Evolutionary conservation across 305 asterid species (phyloP), one percentile per base, ranked within the genome.

Genomic region (Fraxinus baroniana): DNA sequence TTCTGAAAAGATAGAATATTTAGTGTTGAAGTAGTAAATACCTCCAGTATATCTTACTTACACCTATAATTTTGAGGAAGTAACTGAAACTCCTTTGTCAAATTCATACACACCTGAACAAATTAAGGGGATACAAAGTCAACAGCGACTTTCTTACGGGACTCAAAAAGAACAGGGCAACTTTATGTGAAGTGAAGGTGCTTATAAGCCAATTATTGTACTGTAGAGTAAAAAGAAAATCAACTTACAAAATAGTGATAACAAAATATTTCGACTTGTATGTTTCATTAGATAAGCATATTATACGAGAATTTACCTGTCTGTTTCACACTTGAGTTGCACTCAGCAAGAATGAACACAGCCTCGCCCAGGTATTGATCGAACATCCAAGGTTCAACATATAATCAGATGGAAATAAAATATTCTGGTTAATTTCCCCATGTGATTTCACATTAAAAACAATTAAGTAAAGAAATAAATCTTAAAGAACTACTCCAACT

Each of bases 21-120:
- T 30, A 66, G 77, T 30, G 71, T 28, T 17, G 30, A 30, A 64
- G 83, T 30, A 52, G 37, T 12, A 36, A 62, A 30, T 87, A 92
- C 97, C 97, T 93, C 97, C 87, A 92, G 81, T 84, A 91, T 90
- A 87, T 93, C 94, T 87, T 92, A 92, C 86, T 93, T 93, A 22
- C 93, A 91, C 83, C 89, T 89, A 84, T 93, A 95, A 28, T 39
- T 68, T 39, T 84, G 87, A 26, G 97, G 97, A 81, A 93, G 97
- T 88, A 89, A 39, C 66, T 97, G 95, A 83, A 92, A 92, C 74
- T 92, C 97, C 86, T 90, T 86, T 8, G 94, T 91, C 85, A 93
- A 84, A 28, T 86, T 86, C 82, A 88, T 62, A 84, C 95, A 90
- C 85, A 88, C 97, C 78, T 84, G 90, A 85, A 93, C 84, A 79